Percentiles rank a stretch among this genome's conserved stretches.
phyloP scores from a whole-genome alignment of 2,329 filamentous ascomycete genomes.

The Plenodomus biglobosus region DNA sequence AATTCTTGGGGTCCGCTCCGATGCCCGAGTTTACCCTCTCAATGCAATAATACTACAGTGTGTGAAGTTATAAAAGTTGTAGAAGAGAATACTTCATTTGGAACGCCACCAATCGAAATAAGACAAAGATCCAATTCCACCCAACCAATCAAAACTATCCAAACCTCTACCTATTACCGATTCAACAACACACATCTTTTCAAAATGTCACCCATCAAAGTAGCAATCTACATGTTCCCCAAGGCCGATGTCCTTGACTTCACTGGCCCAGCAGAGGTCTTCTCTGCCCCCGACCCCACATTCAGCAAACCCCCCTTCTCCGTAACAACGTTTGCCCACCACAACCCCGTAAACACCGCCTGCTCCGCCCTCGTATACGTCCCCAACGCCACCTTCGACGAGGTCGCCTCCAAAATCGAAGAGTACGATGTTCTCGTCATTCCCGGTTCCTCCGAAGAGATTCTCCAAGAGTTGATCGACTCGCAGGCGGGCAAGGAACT shows the following conservation, averaged over 20 bases:
- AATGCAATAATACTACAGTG: too few relatives aligned
- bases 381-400: constrained; percentile 34
- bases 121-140: too few relatives aligned
- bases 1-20: too few relatives aligned
- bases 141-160: too few relatives aligned
- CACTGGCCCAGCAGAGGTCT: constrained; percentile 44
- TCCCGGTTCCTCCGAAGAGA: constrained; percentile 38
- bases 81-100: too few relatives aligned
- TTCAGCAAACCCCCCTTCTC: constrained; percentile 33
- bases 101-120: too few relatives aligned
- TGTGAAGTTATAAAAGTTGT: too few relatives aligned
- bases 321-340: constrained; percentile 39
- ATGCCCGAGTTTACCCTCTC: too few relatives aligned
- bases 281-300: constrained; percentile 32
- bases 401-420: constrained; percentile 28
- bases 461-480: constrained; percentile 26
- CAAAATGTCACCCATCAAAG: constrained; percentile 28
- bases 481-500: constrained; percentile 24
- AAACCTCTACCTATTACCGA: too few relatives aligned
- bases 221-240: constrained; percentile 45
- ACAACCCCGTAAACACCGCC: constrained; percentile 24
- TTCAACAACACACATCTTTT: too few relatives aligned
- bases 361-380: constrained; percentile 32
- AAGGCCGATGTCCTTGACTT: constrained; percentile 48
- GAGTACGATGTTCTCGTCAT: constrained; percentile 46